Evolutionary conservation across 2,329 filamentous ascomycete genomes (phyloP).

Genomic region (Venturia pyrina): DNA sequence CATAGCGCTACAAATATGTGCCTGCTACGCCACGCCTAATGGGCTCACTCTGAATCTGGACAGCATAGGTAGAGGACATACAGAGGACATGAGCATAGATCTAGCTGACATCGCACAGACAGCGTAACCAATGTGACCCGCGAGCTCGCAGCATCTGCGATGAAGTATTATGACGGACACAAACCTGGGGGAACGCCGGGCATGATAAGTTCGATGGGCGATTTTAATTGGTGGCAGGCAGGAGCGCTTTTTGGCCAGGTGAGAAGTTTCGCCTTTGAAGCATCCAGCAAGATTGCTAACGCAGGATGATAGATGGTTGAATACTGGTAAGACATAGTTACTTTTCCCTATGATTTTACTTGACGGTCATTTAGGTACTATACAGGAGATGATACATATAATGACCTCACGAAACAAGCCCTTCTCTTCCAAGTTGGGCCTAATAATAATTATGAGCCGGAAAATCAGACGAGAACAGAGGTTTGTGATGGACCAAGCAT

Average conservation of each 20-base stretch:
- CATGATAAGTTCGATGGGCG: constrained; percentile 3
- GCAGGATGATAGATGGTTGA: constrained; percentile 8
- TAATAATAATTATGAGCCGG: constrained; percentile 12
- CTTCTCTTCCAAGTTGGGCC: constrained; percentile 16
- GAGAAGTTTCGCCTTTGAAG: neutral
- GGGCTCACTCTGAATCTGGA: neutral
- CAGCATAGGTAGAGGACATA: neutral
- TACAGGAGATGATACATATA: constrained; percentile 16
- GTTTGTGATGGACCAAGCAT: neutral
- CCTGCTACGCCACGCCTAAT: neutral
- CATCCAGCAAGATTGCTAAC: neutral
- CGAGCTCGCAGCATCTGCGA: constrained; percentile 9
- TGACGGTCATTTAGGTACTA: constrained; percentile 16
- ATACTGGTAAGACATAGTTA: constrained; percentile 5
- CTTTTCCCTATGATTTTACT: neutral
- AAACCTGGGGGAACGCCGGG: constrained; percentile 13
- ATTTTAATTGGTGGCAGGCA: constrained; percentile 13
- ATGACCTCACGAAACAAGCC: constrained; percentile 15
- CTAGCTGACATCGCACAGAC: neutral
- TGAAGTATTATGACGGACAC: constrained; percentile 12
- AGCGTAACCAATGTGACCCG: constrained; percentile 7
- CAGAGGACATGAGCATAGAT: neutral
- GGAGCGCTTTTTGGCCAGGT: constrained; percentile 11
- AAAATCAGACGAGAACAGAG: constrained; percentile 13
- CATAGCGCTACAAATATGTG: constrained; percentile 3